phyloP scores from a whole-genome alignment of 768 basidiomycete genomes.

The Tricholoma saponaceum region DNA sequence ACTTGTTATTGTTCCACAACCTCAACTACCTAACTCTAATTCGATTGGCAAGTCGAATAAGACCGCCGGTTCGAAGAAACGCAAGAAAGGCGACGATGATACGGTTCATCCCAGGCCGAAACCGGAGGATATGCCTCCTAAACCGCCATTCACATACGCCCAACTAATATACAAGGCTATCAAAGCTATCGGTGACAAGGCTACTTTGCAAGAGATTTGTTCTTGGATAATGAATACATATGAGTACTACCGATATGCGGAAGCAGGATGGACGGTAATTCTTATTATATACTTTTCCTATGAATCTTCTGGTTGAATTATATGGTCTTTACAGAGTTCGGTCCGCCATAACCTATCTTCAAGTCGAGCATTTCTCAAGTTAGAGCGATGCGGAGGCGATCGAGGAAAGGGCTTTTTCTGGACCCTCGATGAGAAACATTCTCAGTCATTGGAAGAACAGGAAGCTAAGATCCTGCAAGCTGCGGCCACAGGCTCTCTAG shows the following conservation, averaged over 20 bases:
- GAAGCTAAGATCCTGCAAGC: slow-evolving; percentile 48
- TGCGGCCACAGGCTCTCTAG: slow-evolving; percentile 23
- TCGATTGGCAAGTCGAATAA: slow-evolving; percentile 46
- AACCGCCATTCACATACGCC: slow-evolving; percentile 88
- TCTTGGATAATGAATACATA: slow-evolving; percentile 86
- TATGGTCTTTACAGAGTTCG: slow-evolving; percentile 59
- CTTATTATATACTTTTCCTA: slow-evolving; percentile 7
- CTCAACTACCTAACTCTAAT: slow-evolving; percentile 62
- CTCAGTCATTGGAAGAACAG: slow-evolving; percentile 67
- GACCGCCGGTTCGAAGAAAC: slow-evolving; percentile 55
- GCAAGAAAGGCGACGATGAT: slow-evolving; percentile 59
- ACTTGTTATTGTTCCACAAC: slow-evolving; percentile 23
- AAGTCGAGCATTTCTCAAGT: slow-evolving; percentile 86
- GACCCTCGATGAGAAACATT: slow-evolving; percentile 77
- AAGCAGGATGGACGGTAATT: slow-evolving; percentile 90
- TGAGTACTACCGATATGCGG: slow-evolving; percentile 87
- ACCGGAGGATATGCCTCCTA: slow-evolving; percentile 79
- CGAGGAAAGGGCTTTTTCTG: slow-evolving; percentile 92
- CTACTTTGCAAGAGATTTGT: slow-evolving; percentile 89
- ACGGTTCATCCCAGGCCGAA: slow-evolving; percentile 38
- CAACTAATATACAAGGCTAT: slow-evolving; percentile 90
- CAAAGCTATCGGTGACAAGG: slow-evolving; percentile 74
- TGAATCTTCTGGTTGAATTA: slow-evolving; percentile 8
- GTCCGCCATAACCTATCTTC: slow-evolving; percentile 95
- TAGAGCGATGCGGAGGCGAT: slow-evolving; percentile 80